Evolutionary conservation across 2,329 filamentous ascomycete genomes (phyloP).

Genomic region (Domatiomyces globalis): DNA sequence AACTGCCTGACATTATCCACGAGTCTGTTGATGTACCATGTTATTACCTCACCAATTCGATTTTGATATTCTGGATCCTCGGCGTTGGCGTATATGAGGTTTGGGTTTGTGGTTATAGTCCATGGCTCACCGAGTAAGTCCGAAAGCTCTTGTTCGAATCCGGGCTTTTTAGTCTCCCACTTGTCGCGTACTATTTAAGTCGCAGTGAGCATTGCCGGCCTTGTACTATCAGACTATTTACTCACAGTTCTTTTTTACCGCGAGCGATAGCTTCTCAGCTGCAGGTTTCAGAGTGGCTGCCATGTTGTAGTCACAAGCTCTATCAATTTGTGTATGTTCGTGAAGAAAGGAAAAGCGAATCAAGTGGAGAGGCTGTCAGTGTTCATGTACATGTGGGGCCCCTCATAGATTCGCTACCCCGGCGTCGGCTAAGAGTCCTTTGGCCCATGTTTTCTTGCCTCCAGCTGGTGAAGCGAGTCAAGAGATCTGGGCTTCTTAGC

Average conservation of each 20-base stretch:
- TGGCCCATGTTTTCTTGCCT: no score
- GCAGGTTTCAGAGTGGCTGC: slow-evolving; percentile 1
- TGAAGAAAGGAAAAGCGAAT: no score
- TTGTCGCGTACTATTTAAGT: slow-evolving; percentile 35
- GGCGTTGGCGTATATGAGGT: slow-evolving; percentile 27
- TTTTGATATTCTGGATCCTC: slow-evolving; percentile 29
- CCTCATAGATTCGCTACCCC: no score
- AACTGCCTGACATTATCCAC: slow-evolving; percentile 25
- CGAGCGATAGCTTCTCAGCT: slow-evolving; percentile 9
- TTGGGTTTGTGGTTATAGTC: slow-evolving; percentile 37
- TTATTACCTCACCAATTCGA: slow-evolving; percentile 25
- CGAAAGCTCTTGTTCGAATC: slow-evolving; percentile 33
- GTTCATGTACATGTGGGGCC: no score
- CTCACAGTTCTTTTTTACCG: slow-evolving; percentile 10
- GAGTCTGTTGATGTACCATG: slow-evolving; percentile 24
- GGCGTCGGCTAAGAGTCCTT: no score
- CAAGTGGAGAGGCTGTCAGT: no score
- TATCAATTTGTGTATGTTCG: no score
- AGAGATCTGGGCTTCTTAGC: no score
- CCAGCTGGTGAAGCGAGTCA: no score
- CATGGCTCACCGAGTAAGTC: slow-evolving; percentile 34
- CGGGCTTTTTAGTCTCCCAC: slow-evolving; percentile 36
- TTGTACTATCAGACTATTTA: background rate
- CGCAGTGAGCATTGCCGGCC: background rate
- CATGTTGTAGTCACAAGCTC: no score